Evolutionary conservation across 495 filamentous ascomycete species (phyloP).

Genomic region (Sphaerosporella brunnea): DNA sequence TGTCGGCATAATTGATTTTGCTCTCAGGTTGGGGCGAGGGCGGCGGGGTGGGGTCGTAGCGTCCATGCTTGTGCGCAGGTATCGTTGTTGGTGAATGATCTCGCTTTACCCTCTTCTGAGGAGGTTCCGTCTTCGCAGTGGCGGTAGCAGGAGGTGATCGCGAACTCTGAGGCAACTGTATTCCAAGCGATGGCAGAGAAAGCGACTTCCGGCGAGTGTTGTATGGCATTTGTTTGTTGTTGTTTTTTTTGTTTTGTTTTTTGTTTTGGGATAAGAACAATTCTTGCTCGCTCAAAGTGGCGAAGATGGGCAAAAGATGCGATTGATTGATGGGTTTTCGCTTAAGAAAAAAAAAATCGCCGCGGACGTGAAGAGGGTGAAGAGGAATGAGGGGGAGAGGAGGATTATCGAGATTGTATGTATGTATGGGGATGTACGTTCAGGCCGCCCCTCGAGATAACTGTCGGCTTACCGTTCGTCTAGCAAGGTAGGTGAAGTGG

Average conservation of each 20-base stretch:
- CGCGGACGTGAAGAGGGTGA: background rate
- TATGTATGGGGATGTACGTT: no score
- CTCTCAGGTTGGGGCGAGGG: constrained; percentile 55
- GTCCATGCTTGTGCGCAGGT: constrained; percentile 27
- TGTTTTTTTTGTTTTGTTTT: constrained; percentile 1
- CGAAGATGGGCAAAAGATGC: no score
- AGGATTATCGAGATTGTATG: constrained; percentile 3
- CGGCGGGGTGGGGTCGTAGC: constrained; percentile 63
- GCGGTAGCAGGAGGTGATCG: constrained; percentile 44
- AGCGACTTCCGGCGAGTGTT: constrained; percentile 95
- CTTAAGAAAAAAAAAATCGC: no score
- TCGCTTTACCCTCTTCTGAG: constrained; percentile 73
- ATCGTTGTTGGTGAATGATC: constrained; percentile 34
- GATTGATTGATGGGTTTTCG: no score
- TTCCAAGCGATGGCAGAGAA: constrained; percentile 81
- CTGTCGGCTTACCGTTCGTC: background rate
- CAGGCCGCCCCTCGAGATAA: no score
- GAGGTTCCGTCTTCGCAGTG: constrained; percentile 36
- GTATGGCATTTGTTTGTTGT: constrained; percentile 54
- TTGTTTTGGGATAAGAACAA: background rate
- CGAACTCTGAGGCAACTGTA: constrained; percentile 63
- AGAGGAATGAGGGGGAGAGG: background rate
- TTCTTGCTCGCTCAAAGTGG: no score
- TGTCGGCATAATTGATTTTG: constrained; percentile 71
- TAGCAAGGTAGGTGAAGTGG: background rate